Evolutionary conservation across 345 rosid genomes (phyloP), one percentile per base, ranked within the genome.

Genomic region (Diplotaxis tenuifolia): DNA sequence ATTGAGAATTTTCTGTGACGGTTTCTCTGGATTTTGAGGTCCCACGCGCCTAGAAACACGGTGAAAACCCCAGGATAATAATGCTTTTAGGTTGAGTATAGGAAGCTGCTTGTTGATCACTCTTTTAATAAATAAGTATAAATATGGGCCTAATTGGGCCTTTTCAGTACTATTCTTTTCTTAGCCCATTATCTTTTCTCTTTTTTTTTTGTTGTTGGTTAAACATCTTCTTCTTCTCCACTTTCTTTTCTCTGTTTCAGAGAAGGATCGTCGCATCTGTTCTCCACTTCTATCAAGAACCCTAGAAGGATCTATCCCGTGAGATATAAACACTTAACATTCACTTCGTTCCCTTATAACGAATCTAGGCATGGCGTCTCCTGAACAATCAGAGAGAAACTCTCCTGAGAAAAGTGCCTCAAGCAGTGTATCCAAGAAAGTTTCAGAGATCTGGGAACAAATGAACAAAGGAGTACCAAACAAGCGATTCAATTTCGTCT

Each of bases 361-460:
- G 19, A 21, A 14, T 69, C 14, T 70, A 68, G 72, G 68, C 7
- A 29, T 79, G 81, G 76, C 21, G 27, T 72, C 78, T 28, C 52
- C 40, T 45, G 78, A 78, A 65, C 52, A 70, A 25, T 18, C 62
- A 15, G 50, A 53, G 68, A 19, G 9, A 4, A 62, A 45, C 7
- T 62, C 62, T 1, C 6, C 40, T 4, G 50, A 42, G 60, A 54
- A 47, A 36, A 49, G 23, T 59, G 80, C 77, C 68, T 79, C 77
- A 45, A 74, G 75, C 59, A 79, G 64, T 1, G 87, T 85, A 32
- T 78, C 89, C 63, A 82, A 75, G 81, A 52, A 73, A 53, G 74
- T 78, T 9, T 29, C 63, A 0, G 78, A 74, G 52, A 55, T 78
- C 7, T 78, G 82, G 82, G 21, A 73, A 18, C 47, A 12, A 29